Conservation (phyloP, 2,329 filamentous ascomycete species). For the Cladosporium velox region DNA sequence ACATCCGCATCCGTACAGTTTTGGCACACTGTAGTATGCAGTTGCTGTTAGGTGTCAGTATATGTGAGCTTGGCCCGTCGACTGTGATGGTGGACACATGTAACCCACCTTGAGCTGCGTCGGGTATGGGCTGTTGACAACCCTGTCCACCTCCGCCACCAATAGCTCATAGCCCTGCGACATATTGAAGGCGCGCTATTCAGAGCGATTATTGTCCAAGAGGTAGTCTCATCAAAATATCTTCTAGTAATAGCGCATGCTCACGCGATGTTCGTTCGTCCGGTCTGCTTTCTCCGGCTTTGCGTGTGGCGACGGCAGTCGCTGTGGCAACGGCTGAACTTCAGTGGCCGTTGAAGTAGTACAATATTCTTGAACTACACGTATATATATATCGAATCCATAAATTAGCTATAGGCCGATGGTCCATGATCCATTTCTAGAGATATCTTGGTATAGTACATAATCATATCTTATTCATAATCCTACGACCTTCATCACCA, state of each 20-base stretch:
- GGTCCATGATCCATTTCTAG: background rate
- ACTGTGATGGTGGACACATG: background rate
- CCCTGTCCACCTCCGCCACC: conserved; percentile 31
- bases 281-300: background rate
- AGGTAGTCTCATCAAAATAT: background rate
- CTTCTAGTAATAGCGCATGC: background rate
- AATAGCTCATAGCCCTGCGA: conserved; percentile 23
- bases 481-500: background rate
- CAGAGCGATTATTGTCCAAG: background rate
- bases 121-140: conserved; percentile 39
- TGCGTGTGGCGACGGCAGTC: background rate
- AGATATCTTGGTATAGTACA: background rate
- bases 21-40: conserved; percentile 39
- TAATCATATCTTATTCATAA: background rate
- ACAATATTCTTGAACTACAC: background rate
- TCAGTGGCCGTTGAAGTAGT: background rate
- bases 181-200: background rate
- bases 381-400: background rate
- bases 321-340: background rate
- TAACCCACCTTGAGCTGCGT: conserved; percentile 34
- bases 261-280: background rate
- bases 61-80: too few relatives aligned
- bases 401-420: background rate
- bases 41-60: conserved; percentile 33
- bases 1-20: conserved; percentile 41